These are phyloP conservation scores for Aspergillus vadensis DNA, from an alignment of 2,329 filamentous ascomycete species.

Conservation along the genomic window DNA sequence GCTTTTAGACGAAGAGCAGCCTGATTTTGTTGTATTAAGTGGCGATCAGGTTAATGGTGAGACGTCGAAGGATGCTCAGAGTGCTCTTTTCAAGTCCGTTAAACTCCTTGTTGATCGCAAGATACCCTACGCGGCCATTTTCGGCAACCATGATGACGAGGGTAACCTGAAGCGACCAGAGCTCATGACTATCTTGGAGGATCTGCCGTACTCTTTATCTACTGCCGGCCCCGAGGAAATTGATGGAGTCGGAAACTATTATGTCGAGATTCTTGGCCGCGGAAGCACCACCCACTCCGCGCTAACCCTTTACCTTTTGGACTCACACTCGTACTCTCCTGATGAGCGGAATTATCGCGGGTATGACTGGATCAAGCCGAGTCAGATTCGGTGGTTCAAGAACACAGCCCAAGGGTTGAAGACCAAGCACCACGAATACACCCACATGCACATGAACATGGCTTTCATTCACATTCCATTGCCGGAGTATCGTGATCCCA, in stretches of 20 bases:
- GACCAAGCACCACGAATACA: slow-evolving; percentile 78
- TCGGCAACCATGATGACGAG: slow-evolving; percentile 97
- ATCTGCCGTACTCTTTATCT: slow-evolving; percentile 87
- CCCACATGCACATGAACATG: slow-evolving; percentile 89
- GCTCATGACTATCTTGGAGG: slow-evolving; percentile 84
- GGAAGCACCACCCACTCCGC: slow-evolving; percentile 82
- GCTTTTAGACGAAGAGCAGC: slow-evolving; percentile 88
- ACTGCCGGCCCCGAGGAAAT: slow-evolving; percentile 77
- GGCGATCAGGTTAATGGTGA: slow-evolving; percentile 97
- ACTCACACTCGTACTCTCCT: slow-evolving; percentile 88
- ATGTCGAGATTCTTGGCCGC: slow-evolving; percentile 82
- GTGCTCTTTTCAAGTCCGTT: slow-evolving; percentile 90
- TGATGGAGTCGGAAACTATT: slow-evolving; percentile 93
- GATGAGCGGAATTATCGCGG: slow-evolving; percentile 86
- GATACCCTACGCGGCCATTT: slow-evolving; percentile 90
- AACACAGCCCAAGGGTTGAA: slow-evolving; percentile 73
- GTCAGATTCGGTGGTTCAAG: slow-evolving; percentile 93
- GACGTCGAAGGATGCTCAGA: slow-evolving; percentile 86
- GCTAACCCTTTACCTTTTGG: slow-evolving; percentile 89
- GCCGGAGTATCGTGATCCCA: slow-evolving; percentile 74
- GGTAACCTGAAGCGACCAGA: slow-evolving; percentile 72
- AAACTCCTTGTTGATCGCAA: slow-evolving; percentile 81
- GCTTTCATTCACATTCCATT: slow-evolving; percentile 97
- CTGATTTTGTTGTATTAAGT: slow-evolving; percentile 85
- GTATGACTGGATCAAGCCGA: slow-evolving; percentile 96